Base-by-base conservation (phyloP, 257 asterid species). In the Solanum rostratum region DNA sequence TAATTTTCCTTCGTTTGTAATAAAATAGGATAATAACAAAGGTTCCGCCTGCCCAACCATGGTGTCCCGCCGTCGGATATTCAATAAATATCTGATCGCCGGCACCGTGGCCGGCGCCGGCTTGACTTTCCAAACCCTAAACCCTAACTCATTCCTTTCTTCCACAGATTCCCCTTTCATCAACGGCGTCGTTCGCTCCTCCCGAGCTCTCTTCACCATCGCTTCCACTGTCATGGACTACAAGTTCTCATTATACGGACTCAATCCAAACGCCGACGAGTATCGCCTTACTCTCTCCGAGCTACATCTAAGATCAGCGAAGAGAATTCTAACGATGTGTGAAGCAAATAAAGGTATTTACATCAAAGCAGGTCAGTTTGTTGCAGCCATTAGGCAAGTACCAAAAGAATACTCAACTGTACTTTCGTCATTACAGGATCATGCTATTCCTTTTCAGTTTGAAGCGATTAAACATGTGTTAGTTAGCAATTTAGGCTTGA, bases 301-400 rank as follows among this genome's bases (percentile, higher is more conserved):
- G 96, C 97, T 96, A 55, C 98, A 96, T 91, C 90, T 90, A 65
- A 91, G 99, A 80, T 93, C 98, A 33, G 99, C 99, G 30, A 88
- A 88, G 86, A 89, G 97, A 88, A 87, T 94, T 79, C 84, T 91
- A 84, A 87, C 82, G 68, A 84, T 96, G 80, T 96, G 98, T 54
- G 97, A 96, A 83, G 85, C 91, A 88, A 96, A 96, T 90, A 91
- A 84, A 90, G 99, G 99, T 84, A 91, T 96, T 30, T 66, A 66
- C n/a, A 27, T 66, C 46, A 66, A 66, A 92, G 98, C 74, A 14
- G 98, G 98, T 85, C 99, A 96, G 91, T 96, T 93, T 89, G 94
- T 90, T 74, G 95, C 98, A 57, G 92, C 98, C 52, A 82, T 94
- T 90, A 91, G 95, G 63, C 97, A 93, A 90, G 95, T 93, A 66